phyloP scores from a whole-genome alignment of 345 rosid species.

The Eucalyptus sp. region DNA sequence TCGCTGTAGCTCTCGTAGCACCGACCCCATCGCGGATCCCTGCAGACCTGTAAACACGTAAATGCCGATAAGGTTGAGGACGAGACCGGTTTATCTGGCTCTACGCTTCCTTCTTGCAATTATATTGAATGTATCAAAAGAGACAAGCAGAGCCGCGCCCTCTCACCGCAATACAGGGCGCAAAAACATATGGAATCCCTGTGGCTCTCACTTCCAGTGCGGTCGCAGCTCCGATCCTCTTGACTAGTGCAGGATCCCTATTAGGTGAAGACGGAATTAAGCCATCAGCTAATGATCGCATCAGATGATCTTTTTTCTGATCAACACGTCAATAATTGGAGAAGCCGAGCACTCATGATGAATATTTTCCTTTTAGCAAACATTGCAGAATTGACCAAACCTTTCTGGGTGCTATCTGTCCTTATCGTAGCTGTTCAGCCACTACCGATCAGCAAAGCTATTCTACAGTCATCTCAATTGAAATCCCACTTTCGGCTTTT shows the following conservation, averaged over 20 bases:
- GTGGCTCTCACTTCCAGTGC: conserved; percentile 90
- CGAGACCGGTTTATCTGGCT: background rate
- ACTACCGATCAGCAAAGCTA: background rate
- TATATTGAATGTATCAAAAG: background rate
- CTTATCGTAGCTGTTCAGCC: background rate
- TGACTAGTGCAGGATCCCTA: conserved; percentile 77
- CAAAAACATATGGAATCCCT: conserved; percentile 66
- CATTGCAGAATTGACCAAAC: background rate
- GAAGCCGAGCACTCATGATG: background rate
- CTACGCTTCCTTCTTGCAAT: background rate
- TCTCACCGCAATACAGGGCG: conserved; percentile 86
- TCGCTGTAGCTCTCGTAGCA: conserved; percentile 95
- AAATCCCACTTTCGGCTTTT: background rate
- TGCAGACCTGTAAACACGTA: conserved; percentile 45
- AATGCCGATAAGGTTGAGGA: background rate
- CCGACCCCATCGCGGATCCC: conserved; percentile 98
- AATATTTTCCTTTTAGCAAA: background rate
- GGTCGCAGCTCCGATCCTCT: conserved; percentile 80
- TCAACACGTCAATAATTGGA: background rate
- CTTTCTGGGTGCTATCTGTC: background rate
- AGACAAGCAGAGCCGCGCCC: background rate
- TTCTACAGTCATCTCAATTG: background rate
- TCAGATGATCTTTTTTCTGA: background rate
- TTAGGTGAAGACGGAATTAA: background rate
- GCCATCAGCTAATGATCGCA: background rate